A percentile compares a stretch with the other conserved stretches of the same genome.
phyloP scores from a whole-genome alignment of 495 filamentous ascomycete species.

The Penicillium pulvis region DNA sequence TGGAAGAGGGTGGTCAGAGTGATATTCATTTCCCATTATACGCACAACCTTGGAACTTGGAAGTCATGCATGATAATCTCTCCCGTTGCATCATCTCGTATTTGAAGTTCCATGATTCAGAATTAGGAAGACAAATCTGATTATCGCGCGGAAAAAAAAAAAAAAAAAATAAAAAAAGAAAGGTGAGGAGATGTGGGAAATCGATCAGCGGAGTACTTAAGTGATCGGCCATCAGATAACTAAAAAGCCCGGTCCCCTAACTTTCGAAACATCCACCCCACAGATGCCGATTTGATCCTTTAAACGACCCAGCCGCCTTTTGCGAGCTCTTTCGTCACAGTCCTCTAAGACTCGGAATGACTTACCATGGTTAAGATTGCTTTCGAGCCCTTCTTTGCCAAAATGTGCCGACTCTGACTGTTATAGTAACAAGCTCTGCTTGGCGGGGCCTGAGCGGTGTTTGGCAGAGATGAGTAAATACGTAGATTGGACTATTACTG shows the following conservation, averaged over 20 bases:
- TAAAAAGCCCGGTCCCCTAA: not conserved
- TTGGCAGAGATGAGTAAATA: not conserved
- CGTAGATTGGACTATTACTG: not conserved
- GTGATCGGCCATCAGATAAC: conserved; percentile 2
- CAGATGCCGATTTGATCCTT: not conserved
- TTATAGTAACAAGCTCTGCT: not conserved
- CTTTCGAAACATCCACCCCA: not conserved
- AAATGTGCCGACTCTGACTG: not conserved
- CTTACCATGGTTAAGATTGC: not conserved
- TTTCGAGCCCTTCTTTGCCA: not conserved
- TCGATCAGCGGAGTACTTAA: not conserved
- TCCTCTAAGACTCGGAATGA: not conserved
- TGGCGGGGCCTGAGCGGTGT: not conserved
- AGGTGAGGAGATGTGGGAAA: not conserved
- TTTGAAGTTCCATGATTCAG: not conserved
- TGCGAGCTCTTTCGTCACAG: not conserved
- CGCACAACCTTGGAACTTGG: too few species aligned
- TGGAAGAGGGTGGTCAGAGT: not conserved
- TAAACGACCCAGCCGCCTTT: not conserved
- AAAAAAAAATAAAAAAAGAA: not conserved
- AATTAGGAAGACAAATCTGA: not conserved
- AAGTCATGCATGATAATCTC: too few species aligned
- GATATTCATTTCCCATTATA: not conserved
- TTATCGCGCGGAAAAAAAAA: not conserved
- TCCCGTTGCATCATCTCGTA: not conserved